These are phyloP conservation scores for Moricandia moricandioides DNA, from an alignment of 345 rosid species.

Conservation along the genomic window DNA sequence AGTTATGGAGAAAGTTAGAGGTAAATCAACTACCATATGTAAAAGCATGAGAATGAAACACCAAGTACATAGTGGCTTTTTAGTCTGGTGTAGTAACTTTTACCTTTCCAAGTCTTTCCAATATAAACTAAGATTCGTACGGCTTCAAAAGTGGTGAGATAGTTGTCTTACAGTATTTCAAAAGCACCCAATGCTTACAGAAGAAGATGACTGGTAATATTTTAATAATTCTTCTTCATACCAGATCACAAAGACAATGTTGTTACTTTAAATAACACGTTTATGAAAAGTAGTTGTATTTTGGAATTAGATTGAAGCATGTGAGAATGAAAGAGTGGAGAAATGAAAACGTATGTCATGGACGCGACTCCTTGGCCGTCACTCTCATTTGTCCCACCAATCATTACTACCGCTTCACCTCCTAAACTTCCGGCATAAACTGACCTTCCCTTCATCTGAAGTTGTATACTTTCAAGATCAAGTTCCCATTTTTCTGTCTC, in stretches of 20 bases:
- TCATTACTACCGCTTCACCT: background rate
- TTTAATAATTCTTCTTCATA: background rate
- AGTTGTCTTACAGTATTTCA: background rate
- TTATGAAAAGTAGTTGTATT: background rate
- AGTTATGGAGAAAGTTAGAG: too few relatives aligned
- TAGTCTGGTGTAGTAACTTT: background rate
- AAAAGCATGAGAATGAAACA: too few relatives aligned
- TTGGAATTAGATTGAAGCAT: too few relatives aligned
- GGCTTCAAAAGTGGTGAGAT: too few relatives aligned
- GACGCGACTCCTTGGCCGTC: background rate
- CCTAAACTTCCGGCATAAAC: background rate
- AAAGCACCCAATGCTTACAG: constrained; percentile 8
- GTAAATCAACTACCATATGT: too few relatives aligned
- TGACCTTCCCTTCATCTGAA: constrained; percentile 36
- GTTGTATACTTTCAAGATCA: constrained; percentile 4
- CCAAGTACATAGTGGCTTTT: background rate
- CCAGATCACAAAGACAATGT: background rate
- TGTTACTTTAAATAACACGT: background rate
- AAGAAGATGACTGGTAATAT: constrained; percentile 60
- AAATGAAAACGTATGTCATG: background rate
- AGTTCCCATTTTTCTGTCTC: constrained; percentile 28
- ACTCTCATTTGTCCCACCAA: background rate
- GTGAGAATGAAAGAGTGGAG: too few relatives aligned
- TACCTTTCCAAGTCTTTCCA: too few relatives aligned
- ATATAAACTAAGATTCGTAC: too few relatives aligned